These are phyloP conservation scores for Protomyces lactucae-debilis DNA, from an alignment of 1,139 yeast genomes.

Conservation along the genomic window DNA sequence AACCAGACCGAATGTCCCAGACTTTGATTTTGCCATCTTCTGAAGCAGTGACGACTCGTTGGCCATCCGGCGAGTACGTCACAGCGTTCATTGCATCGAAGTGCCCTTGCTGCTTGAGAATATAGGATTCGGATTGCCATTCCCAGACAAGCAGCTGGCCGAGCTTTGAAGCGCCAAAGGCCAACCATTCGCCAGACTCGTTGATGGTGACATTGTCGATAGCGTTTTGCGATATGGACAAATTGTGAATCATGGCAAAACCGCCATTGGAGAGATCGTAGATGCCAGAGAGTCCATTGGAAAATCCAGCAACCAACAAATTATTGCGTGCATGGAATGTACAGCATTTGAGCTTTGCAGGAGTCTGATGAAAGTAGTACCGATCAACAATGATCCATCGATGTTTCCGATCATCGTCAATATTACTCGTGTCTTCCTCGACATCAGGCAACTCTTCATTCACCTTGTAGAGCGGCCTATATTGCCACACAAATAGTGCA, in stretches of 20 bases:
- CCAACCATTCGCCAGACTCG: conserved; percentile 90
- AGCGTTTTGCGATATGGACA: conserved; percentile 88
- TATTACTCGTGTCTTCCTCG: conserved; percentile 27
- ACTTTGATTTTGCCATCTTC: conserved; percentile 96
- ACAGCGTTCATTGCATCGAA: conserved; percentile 82
- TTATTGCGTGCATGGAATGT: conserved; percentile 72
- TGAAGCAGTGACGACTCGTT: conserved; percentile 84
- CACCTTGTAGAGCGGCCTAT: conserved; percentile 43
- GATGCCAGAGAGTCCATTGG: conserved; percentile 85
- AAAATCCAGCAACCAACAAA: conserved; percentile 80
- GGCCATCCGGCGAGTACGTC: conserved; percentile 91
- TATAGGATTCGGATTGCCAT: conserved; percentile 97
- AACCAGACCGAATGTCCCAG: conserved; percentile 93
- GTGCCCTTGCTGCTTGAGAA: conserved; percentile 94
- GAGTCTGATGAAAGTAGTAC: conserved; percentile 62
- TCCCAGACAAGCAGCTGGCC: conserved; percentile 97
- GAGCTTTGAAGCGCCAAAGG: conserved; percentile 81
- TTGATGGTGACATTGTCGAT: conserved; percentile 78
- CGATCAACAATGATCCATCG: conserved; percentile 81
- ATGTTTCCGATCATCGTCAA: conserved; percentile 31
- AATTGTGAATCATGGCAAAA: conserved; percentile 72
- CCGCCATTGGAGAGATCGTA: conserved; percentile 68
- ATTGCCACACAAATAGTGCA: conserved; percentile 89
- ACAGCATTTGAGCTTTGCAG: conserved; percentile 68
- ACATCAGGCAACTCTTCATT: conserved; percentile 36